These are phyloP conservation scores for Penicillium canescens DNA, from an alignment of 495 filamentous ascomycete genomes.

Conservation along the genomic window DNA sequence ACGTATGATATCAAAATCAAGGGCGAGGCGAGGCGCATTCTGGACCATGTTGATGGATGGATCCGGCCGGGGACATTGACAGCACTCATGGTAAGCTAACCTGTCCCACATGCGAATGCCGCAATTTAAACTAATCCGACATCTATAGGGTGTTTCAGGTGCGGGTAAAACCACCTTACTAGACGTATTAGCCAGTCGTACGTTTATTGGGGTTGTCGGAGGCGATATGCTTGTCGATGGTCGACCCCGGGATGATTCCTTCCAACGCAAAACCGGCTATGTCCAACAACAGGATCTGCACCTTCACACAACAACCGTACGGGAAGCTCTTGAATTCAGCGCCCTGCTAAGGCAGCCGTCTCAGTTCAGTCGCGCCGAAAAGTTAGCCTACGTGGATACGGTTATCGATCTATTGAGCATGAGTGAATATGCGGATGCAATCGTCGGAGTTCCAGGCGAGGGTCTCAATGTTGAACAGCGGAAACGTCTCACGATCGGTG, in stretches of 20 bases:
- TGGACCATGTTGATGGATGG: slow-evolving; percentile 65
- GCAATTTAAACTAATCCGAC: slow-evolving; percentile 26
- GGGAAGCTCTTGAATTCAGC: slow-evolving; percentile 80
- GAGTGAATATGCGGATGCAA: slow-evolving; percentile 51
- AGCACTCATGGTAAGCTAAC: slow-evolving; percentile 47
- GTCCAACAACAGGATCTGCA: slow-evolving; percentile 97
- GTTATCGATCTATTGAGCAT: slow-evolving; percentile 91
- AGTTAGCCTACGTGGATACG: slow-evolving; percentile 85
- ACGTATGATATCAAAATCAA: slow-evolving; percentile 70
- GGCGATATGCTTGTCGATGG: slow-evolving; percentile 60
- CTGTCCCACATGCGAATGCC: too few relatives aligned
- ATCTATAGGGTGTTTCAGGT: slow-evolving; percentile 71
- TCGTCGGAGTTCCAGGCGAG: slow-evolving; percentile 46
- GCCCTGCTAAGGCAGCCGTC: slow-evolving; percentile 83
- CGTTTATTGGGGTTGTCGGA: slow-evolving; percentile 51
- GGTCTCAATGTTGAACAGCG: slow-evolving; percentile 89
- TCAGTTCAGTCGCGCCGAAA: slow-evolving; percentile 68
- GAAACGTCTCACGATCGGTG: slow-evolving; percentile 86
- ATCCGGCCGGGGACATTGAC: slow-evolving; percentile 68
- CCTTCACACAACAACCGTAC: slow-evolving; percentile 79
- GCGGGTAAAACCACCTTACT: slow-evolving; percentile 70
- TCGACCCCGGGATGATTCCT: slow-evolving; percentile 66
- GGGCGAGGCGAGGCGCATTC: slow-evolving; percentile 55
- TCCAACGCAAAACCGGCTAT: slow-evolving; percentile 93
- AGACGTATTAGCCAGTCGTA: slow-evolving; percentile 58